These are phyloP conservation scores for Phaffomyces opuntiae DNA, from an alignment of 805 yeast genomes.

Conservation along the genomic window DNA sequence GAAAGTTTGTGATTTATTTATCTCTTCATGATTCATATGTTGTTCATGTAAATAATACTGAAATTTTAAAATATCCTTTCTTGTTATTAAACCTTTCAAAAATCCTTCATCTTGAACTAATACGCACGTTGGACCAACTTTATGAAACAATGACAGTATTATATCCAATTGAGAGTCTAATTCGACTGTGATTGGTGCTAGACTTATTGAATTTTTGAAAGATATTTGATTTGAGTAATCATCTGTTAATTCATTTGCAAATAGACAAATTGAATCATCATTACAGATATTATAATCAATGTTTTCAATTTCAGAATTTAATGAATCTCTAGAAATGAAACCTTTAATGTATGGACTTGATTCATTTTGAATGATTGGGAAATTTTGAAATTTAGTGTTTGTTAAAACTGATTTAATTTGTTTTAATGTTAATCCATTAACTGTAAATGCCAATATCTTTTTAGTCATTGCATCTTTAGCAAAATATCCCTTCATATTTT, in stretches of 20 bases:
- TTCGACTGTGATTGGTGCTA: slow-evolving; percentile 57
- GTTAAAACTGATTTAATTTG: slow-evolving; percentile 29
- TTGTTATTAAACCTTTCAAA: slow-evolving; percentile 69
- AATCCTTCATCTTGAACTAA: slow-evolving; percentile 56
- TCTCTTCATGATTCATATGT: slow-evolving; percentile 6
- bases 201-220: slow-evolving; percentile 34
- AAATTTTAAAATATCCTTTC: slow-evolving; percentile 74
- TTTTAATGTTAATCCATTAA: slow-evolving; percentile 26
- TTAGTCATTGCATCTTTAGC: slow-evolving; percentile 60
- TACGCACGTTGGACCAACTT: slow-evolving; percentile 73
- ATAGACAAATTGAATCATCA: not conserved
- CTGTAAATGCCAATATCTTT: slow-evolving; percentile 32
- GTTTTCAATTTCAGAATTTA: slow-evolving; percentile 25
- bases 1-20: slow-evolving; percentile 11
- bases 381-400: slow-evolving; percentile 36
- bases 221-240: slow-evolving; percentile 4
- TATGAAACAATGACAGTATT: slow-evolving; percentile 60
- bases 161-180: slow-evolving; percentile 49
- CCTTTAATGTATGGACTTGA: slow-evolving; percentile 37
- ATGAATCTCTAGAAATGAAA: slow-evolving; percentile 36
- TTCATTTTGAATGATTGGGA: slow-evolving; percentile 44
- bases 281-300: slow-evolving; percentile 21
- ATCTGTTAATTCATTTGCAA: slow-evolving; percentile 6
- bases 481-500: slow-evolving; percentile 39
- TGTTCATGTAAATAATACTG: slow-evolving; percentile 30